Evolutionary conservation across 163 green algal genomes (phyloP).

Genomic region (Chlamydomonas reinhardtii): DNA sequence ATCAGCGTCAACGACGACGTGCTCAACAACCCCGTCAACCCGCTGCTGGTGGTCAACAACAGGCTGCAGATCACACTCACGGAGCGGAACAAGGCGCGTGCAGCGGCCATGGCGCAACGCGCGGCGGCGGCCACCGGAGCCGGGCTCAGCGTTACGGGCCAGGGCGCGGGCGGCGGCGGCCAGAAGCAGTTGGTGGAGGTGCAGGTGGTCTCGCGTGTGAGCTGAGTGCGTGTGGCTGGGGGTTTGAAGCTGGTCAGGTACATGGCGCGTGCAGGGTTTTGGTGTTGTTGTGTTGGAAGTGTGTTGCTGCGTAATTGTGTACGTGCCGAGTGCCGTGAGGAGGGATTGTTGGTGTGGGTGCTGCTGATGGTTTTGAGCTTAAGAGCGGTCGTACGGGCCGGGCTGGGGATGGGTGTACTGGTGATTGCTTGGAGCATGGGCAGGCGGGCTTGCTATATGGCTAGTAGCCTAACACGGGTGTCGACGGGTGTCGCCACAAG

Average conservation of each 20-base stretch:
- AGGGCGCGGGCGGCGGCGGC: neutral
- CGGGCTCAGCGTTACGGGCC: neutral
- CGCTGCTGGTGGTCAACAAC: conserved; percentile 88
- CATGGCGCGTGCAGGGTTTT: too few species aligned
- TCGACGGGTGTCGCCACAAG: too few species aligned
- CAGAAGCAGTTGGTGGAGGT: conserved; percentile 45
- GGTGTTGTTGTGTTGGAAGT: too few species aligned
- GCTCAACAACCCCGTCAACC: conserved; percentile 86
- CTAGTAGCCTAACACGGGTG: too few species aligned
- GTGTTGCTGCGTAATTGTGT: too few species aligned
- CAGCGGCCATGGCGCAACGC: conserved; percentile 47
- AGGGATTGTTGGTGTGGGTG: too few species aligned
- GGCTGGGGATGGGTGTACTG: too few species aligned
- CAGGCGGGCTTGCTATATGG: too few species aligned
- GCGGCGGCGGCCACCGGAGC: neutral
- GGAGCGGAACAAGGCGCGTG: conserved; percentile 66
- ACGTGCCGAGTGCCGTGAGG: too few species aligned
- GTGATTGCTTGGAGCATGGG: too few species aligned
- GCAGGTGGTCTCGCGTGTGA: conserved; percentile 31
- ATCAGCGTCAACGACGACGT: conserved; percentile 88
- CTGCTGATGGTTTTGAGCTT: too few species aligned
- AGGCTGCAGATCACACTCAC: conserved; percentile 74
- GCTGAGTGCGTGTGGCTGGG: neutral
- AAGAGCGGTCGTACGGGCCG: too few species aligned
- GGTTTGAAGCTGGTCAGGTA: neutral